A percentile compares a stretch with the other conserved stretches of the same genome.
These are phyloP conservation scores for Penicillium simplicissimum DNA, from an alignment of 495 filamentous ascomycete genomes.

Conservation along the genomic window DNA sequence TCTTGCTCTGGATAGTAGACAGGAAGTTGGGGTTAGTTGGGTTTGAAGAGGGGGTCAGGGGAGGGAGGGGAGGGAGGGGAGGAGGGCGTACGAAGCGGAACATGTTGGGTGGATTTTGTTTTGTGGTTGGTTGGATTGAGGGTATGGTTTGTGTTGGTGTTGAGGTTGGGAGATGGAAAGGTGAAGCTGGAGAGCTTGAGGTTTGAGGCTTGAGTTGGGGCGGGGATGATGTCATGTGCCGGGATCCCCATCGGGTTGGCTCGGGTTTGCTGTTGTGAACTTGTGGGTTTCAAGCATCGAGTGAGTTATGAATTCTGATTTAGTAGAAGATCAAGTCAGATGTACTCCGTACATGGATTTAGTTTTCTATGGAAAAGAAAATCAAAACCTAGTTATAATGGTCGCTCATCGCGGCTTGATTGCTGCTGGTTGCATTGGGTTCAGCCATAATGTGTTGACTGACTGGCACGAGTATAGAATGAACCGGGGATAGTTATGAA, in stretches of 20 bases:
- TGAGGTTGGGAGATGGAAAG: not conserved
- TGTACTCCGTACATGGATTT: not conserved
- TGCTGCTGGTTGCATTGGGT: too few relatives aligned
- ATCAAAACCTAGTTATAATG: not conserved
- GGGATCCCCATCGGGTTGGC: conserved; percentile 18
- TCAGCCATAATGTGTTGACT: too few relatives aligned
- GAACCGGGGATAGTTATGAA: too few relatives aligned
- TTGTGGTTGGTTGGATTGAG: conserved; percentile 4
- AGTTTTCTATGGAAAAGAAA: too few relatives aligned
- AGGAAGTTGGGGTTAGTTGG: not conserved
- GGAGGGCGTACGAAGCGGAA: conserved; percentile 44
- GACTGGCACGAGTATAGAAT: too few relatives aligned
- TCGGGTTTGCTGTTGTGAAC: not conserved
- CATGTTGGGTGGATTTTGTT: conserved; percentile 32
- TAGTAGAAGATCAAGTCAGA: not conserved
- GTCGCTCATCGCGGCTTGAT: too few relatives aligned
- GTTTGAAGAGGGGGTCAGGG: conserved; percentile 1
- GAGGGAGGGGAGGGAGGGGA: conserved; percentile 6
- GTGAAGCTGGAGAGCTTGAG: not conserved
- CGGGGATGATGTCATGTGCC: conserved; percentile 32
- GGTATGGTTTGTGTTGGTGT: not conserved
- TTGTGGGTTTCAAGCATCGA: not conserved
- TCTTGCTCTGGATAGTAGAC: conserved; percentile 60
- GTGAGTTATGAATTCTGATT: not conserved
- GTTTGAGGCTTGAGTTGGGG: conserved; percentile 1